Evolutionary conservation across 108 stramenopile genomes (phyloP), one percentile per base, ranked within the genome.

Genomic region (Nitzschia sp.): DNA sequence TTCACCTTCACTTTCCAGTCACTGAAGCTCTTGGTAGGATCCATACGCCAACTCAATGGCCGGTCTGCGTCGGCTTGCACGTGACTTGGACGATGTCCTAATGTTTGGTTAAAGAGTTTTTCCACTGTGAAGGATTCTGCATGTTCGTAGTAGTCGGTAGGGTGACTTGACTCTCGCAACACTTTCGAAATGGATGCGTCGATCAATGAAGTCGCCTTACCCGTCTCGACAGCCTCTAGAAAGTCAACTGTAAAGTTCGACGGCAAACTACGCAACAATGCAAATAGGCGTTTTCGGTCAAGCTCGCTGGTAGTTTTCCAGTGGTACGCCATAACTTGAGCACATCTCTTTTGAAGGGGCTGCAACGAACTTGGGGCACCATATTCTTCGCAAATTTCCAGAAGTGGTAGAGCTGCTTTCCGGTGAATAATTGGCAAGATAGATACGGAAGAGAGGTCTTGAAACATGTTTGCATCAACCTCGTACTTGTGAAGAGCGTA

Each of bases 1-100:
- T 66, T 48, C 3, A 81, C 64, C 8, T 59, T 34, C 23, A 81
- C 48, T 8, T 54, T 63, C 76, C 76, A 77, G 62, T 82, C 81
- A 29, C 71, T 72, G 49, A 56, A 73, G 46, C 55, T 68, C 13
- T 33, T 42, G 15, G 54, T 29, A 25, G 67, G 67, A 53, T 77
- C 76, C 35, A 77, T 34, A 38, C 72, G 54, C 81, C 81, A 82
- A 54, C 64, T 66, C n/a, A 75, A 19, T n/a, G 32, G 13, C n/a
- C 35, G 21, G 25, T 63, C 23, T 42, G 17, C 18, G 24, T 69
- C 68, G 36, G 38, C 59, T 13, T 35, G 18, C 33, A 58, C 63
- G 29, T 32, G 28, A 42, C n/a, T 28, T 8, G 42, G 53, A 17
- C 38, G 18, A 29, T 58, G 8, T 4, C 27, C n/a, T 5, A 13